Base-by-base conservation (phyloP, 2,329 filamentous ascomycete species). In the Scedosporium minutisporum region DNA sequence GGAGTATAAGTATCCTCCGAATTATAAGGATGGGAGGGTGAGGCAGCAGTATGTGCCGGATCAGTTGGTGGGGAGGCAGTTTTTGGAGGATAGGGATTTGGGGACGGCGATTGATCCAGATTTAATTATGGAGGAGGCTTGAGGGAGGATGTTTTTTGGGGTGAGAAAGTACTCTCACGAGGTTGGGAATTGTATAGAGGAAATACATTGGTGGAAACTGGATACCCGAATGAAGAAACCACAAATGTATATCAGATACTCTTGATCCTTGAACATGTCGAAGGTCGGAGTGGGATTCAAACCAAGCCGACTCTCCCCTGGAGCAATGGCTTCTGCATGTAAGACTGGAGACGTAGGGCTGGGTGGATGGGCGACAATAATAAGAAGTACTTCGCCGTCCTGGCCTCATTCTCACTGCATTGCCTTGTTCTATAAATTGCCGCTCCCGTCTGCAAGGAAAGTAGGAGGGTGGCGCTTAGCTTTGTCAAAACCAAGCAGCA, bases 1-100 rank as follows among this genome's bases (percentile, higher is more conserved):
- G 59, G 90, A 92, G 72, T 99, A 99, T 75, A 97, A 97, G 74
- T 97, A 99, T 71, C 96, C 96, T 67, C 95, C 95, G 0, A 90
- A 96, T 68, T 99, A 93, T 70, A 76, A 83, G 60, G 86, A 93
- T 65, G 95, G 95, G 0, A 84, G 78, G 67, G 93, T 97, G 0
- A 82, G 80, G 66, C 95, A 99, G 76, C 89, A 93, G 25, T 99
- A 97, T 74, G 74, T 99, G n/a, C 95, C 95, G 0, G 87, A 91
- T 10, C 83, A 83, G 62, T 74, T 99, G 6, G 73, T 78, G 42
- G 91, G 87, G 0, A 81, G 89, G 58, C 78, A 70, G 21, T 97
- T 97, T 70, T 74, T 97, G 44, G 91, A 96, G 70, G 86, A 92
- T 4, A 77, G 80, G 51, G 89, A 97, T 74, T 72, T 99, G 63